Conservation (phyloP, 208 protist genomes). For the Acanthamoeba polyphaga region DNA sequence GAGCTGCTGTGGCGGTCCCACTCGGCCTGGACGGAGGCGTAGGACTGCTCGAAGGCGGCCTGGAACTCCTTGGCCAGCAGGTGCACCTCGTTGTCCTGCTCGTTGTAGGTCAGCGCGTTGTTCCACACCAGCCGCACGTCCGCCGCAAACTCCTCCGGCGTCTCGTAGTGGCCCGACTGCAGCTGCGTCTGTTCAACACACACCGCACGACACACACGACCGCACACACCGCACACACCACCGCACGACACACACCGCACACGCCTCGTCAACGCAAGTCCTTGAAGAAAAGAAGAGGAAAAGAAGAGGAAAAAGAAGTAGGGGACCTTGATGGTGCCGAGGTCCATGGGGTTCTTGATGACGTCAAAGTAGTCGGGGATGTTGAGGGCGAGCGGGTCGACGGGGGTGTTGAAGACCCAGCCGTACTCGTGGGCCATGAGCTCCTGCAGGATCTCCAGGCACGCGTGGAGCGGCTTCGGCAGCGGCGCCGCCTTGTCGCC, state of each 20-base stretch:
- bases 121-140: constrained; percentile 81
- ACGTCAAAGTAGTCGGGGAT: constrained; percentile 90
- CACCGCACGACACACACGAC: not conserved
- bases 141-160: constrained; percentile 63
- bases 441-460: constrained; percentile 38
- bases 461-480: not conserved
- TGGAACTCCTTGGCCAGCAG: constrained; percentile 51
- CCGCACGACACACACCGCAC: not conserved
- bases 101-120: constrained; percentile 80
- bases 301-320: not conserved
- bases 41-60: constrained; percentile 6
- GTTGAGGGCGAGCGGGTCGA: constrained; percentile 86
- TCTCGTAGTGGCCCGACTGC: constrained; percentile 51
- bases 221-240: too few species aligned
- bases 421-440: constrained; percentile 74
- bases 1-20: constrained; percentile 17
- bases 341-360: constrained; percentile 91
- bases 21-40: not conserved
- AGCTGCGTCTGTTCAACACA: constrained; percentile 58
- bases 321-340: constrained; percentile 85
- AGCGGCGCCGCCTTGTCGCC: constrained; percentile 3
- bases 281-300: not conserved
- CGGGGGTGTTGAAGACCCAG: constrained; percentile 86
- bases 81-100: constrained; percentile 33
- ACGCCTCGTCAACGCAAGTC: too few species aligned